Conservation (phyloP, 1,139 yeast species). For the Kodamaea sp. region DNA sequence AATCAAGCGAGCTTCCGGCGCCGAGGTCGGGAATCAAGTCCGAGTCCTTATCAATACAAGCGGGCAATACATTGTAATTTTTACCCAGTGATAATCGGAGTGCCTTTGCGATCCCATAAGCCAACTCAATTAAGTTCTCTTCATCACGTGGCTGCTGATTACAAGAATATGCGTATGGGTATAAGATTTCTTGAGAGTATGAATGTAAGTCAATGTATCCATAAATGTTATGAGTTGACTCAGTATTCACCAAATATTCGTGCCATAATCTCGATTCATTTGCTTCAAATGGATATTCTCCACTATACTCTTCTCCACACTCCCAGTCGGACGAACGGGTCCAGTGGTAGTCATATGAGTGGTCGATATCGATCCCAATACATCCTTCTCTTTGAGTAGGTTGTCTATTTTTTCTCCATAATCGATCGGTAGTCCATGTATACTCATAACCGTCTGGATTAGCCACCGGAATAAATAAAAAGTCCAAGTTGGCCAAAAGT, state of each 20-base stretch:
- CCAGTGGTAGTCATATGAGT: conserved; percentile 78
- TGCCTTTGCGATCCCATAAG: conserved; percentile 75
- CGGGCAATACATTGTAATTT: conserved; percentile 64
- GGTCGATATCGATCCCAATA: conserved; percentile 83
- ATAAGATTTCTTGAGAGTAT: conserved; percentile 76
- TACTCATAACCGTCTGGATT: conserved; percentile 91
- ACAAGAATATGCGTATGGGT: conserved; percentile 82
- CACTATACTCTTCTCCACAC: conserved; percentile 81
- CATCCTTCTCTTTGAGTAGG: conserved; percentile 64
- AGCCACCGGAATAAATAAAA: conserved; percentile 73
- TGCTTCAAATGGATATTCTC: conserved; percentile 74
- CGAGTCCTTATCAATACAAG: conserved; percentile 72
- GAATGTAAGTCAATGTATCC: conserved; percentile 84
- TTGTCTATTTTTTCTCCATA: conserved; percentile 90
- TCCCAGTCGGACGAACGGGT: conserved; percentile 60
- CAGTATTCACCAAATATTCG: conserved; percentile 39
- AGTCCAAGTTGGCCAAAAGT: conserved; percentile 50
- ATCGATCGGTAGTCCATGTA: conserved; percentile 74
- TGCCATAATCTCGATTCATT: conserved; percentile 66
- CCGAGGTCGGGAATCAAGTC: conserved; percentile 73
- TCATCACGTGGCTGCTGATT: conserved; percentile 69
- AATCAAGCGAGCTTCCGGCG: conserved; percentile 78
- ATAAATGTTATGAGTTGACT: conserved; percentile 47
- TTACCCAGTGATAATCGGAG: conserved; percentile 62
- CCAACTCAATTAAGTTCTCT: conserved; percentile 75